These are phyloP conservation scores for Ophiocordyceps camponoti-leonardi DNA, from an alignment of 2,329 filamentous ascomycete species.

Conservation along the genomic window DNA sequence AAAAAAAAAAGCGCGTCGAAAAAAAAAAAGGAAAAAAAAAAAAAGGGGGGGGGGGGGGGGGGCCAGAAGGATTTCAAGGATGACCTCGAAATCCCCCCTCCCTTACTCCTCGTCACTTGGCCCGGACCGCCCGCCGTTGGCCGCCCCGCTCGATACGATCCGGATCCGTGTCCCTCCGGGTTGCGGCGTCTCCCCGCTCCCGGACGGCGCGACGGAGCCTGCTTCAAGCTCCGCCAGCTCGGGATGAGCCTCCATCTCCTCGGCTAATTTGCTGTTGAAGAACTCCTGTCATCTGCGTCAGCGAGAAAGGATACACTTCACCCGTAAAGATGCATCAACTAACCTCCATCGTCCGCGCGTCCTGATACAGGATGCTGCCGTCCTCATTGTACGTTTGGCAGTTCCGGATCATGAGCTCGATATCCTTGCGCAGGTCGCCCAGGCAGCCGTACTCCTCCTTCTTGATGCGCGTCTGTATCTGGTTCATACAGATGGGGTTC, in stretches of 20 bases:
- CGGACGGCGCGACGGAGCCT: conserved; percentile 29
- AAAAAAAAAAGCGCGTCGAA: conserved; percentile 3
- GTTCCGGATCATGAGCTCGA: conserved; percentile 73
- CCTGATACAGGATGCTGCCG: conserved; percentile 75
- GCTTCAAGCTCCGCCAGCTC: conserved; percentile 38
- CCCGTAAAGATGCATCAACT: conserved; percentile 12
- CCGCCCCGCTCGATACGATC: conserved; percentile 35
- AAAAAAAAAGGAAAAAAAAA: conserved; percentile 5
- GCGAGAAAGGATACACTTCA: conserved; percentile 1
- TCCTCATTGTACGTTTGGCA: conserved; percentile 96
- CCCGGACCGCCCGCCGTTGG: conserved; percentile 21
- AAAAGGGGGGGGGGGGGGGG: no score
- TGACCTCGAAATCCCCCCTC: neutral
- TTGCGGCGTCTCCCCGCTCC: conserved; percentile 47
- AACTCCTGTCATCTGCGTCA: conserved; percentile 31
- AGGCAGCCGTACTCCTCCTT: conserved; percentile 80
- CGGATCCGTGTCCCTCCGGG: conserved; percentile 51
- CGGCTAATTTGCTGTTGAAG: conserved; percentile 35
- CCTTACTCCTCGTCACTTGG: conserved; percentile 36
- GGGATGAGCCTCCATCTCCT: conserved; percentile 33
- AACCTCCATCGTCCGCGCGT: conserved; percentile 88
- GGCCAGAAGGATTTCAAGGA: no score
- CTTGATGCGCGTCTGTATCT: conserved; percentile 89
- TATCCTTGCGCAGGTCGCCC: conserved; percentile 65
- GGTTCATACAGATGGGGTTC: conserved; percentile 88